Percentiles rank a stretch among this genome's conserved stretches.
These are phyloP conservation scores for Cryptococcus floricola DNA, from an alignment of 1,284 basidiomycete species.

Conservation along the genomic window DNA sequence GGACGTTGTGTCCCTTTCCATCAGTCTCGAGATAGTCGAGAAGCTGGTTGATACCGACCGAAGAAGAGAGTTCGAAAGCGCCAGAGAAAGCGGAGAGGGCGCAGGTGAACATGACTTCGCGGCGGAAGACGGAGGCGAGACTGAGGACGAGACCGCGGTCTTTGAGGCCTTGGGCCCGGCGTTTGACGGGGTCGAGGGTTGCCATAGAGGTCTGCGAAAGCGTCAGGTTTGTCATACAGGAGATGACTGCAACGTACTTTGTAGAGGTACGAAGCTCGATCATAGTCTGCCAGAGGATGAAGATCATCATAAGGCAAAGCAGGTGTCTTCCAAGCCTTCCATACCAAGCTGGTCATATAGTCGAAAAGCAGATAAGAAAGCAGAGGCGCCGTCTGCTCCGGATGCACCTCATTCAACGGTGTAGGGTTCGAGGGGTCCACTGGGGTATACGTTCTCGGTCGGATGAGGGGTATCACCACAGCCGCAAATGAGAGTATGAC, in stretches of 20 bases:
- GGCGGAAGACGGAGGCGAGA: constrained; percentile 31
- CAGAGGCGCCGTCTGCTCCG: constrained; percentile 64
- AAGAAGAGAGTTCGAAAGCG: constrained; percentile 49
- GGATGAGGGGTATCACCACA: constrained; percentile 52
- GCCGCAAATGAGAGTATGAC: constrained; percentile 50
- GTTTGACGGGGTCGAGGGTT: constrained; percentile 43
- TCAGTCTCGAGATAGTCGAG: constrained; percentile 54
- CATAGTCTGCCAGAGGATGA: constrained; percentile 61
- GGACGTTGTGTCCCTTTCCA: constrained; percentile 47
- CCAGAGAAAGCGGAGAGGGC: constrained; percentile 34
- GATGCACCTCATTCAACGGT: constrained; percentile 52
- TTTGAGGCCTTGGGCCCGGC: constrained; percentile 34
- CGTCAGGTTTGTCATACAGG: no score
- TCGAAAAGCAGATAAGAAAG: constrained; percentile 58
- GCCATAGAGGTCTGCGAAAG: constrained; percentile 29
- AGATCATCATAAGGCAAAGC: constrained; percentile 44
- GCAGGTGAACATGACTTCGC: constrained; percentile 26
- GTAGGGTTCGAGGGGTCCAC: constrained; percentile 45
- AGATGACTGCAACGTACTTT: constrained; percentile 23
- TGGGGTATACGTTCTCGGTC: constrained; percentile 54
- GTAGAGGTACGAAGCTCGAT: constrained; percentile 52
- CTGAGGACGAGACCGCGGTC: constrained; percentile 31
- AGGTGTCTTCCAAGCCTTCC: constrained; percentile 44
- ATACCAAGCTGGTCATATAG: constrained; percentile 59
- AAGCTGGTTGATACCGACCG: constrained; percentile 54